These are phyloP conservation scores for Fraxinus anomala DNA, from an alignment of 257 asterid genomes.

Conservation along the genomic window DNA sequence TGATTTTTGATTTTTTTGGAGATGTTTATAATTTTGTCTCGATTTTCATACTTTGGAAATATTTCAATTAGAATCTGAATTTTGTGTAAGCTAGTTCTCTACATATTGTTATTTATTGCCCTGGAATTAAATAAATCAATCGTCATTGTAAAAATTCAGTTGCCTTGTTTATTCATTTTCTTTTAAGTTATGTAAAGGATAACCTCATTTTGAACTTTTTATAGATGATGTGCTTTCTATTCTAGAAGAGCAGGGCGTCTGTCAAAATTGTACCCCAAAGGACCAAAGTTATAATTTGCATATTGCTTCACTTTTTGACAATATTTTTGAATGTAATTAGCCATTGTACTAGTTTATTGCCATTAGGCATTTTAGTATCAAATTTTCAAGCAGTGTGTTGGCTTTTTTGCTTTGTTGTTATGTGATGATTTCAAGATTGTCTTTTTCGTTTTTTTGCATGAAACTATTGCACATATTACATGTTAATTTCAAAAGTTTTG, in stretches of 20 bases:
- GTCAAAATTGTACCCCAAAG: constrained; percentile 42
- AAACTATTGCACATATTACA: background rate
- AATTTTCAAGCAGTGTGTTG: background rate
- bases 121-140: background rate
- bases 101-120: background rate
- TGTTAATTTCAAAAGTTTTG: background rate
- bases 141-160: background rate
- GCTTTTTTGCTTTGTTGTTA: background rate
- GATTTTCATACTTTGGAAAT: too few relatives aligned
- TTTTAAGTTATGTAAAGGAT: background rate
- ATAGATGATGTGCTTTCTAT: constrained; percentile 81
- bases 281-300: constrained; percentile 25
- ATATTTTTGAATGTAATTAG: background rate
- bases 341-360: background rate
- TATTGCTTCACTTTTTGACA: background rate
- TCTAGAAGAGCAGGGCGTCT: constrained; percentile 94
- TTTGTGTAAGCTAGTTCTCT: too few relatives aligned
- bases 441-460: background rate
- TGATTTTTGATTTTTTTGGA: too few relatives aligned
- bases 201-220: constrained; percentile 18
- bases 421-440: background rate
- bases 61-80: too few relatives aligned
- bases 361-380: background rate
- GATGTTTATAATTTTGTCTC: too few relatives aligned
- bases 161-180: background rate